Conservation (phyloP, 148 eudicot species). For the Heliamphora exappendiculata region DNA sequence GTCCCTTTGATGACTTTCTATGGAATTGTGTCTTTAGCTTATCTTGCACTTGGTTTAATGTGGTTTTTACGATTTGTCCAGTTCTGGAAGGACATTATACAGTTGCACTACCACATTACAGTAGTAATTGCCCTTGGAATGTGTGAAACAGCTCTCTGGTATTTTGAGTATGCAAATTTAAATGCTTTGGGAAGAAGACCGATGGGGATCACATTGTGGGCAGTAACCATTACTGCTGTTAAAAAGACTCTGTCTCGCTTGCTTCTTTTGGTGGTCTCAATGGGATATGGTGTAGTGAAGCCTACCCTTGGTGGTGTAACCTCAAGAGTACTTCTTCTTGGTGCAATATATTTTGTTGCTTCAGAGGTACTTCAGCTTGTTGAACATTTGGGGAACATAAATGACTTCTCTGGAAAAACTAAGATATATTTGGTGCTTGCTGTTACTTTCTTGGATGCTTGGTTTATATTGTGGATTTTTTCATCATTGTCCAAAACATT, state of each 20-base stretch:
- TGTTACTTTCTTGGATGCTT: conserved; percentile 79
- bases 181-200: conserved; percentile 80
- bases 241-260: conserved; percentile 85
- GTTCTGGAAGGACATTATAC: conserved; percentile 84
- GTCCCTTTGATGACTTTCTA: conserved; percentile 80
- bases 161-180: conserved; percentile 80
- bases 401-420: conserved; percentile 79
- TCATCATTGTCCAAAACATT: conserved; percentile 74
- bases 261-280: conserved; percentile 86
- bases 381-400: conserved; percentile 85
- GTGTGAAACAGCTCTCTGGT: conserved; percentile 96
- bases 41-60: conserved; percentile 71
- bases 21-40: conserved; percentile 74
- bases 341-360: conserved; percentile 65
- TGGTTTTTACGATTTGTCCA: conserved; percentile 77
- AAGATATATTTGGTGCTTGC: conserved; percentile 76
- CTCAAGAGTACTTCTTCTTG: conserved; percentile 66
- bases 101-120: conserved; percentile 84
- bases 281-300: conserved; percentile 94
- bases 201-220: conserved; percentile 85
- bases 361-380: conserved; percentile 85
- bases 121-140: conserved; percentile 91
- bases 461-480: conserved; percentile 87
- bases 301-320: conserved; percentile 91
- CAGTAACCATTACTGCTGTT: conserved; percentile 73